Conservation (phyloP, 495 filamentous ascomycete species). For the Trichoderma erinaceum region DNA sequence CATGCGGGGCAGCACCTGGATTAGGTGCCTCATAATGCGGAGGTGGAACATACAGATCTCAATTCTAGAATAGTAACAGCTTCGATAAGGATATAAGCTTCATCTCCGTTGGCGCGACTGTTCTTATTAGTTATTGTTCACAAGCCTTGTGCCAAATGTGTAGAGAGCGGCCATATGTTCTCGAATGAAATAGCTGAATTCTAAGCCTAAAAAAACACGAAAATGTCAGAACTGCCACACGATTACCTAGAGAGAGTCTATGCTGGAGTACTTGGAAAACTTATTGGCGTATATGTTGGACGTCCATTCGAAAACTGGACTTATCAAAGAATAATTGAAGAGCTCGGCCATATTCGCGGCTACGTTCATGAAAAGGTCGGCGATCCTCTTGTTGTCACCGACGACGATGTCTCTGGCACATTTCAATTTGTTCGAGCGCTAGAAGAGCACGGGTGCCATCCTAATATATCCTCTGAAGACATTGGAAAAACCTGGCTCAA, state of each 20-base stretch:
- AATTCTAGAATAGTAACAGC: background rate
- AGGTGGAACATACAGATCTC: background rate
- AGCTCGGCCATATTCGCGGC: conserved; percentile 27
- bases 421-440: conserved; percentile 28
- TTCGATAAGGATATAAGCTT: background rate
- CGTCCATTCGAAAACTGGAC: conserved; percentile 32
- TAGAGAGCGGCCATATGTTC: too few species aligned
- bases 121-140: background rate
- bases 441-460: conserved; percentile 24
- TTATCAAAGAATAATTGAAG: conserved; percentile 25
- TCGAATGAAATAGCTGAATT: too few species aligned
- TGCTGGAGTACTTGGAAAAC: conserved; percentile 31
- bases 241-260: conserved; percentile 30
- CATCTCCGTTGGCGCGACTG: background rate
- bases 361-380: conserved; percentile 27
- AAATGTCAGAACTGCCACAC: conserved; percentile 16
- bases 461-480: conserved; percentile 19
- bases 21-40: background rate
- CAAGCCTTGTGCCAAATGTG: too few species aligned
- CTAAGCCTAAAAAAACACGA: background rate
- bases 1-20: background rate
- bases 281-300: conserved; percentile 31
- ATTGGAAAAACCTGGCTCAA: conserved; percentile 32
- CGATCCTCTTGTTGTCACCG: conserved; percentile 26
- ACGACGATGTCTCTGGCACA: conserved; percentile 31